Conservation (phyloP, 768 basidiomycete species). For the Suillus tomentosus region DNA sequence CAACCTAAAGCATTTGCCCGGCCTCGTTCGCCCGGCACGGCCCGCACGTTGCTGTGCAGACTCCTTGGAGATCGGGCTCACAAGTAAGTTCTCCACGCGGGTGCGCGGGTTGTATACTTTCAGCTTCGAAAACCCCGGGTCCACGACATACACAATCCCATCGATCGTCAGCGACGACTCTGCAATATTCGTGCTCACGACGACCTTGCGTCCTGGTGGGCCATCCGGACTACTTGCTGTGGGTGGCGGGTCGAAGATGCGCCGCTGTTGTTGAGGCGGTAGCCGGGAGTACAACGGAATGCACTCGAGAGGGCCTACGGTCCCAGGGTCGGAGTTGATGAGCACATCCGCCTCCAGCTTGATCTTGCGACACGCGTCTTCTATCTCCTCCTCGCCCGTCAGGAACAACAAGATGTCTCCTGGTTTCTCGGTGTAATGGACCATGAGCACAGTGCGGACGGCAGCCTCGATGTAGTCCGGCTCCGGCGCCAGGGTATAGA, state of each 20-base stretch:
- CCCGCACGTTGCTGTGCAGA: conserved; percentile 96
- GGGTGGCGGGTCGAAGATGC: conserved; percentile 93
- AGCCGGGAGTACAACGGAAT: conserved; percentile 95
- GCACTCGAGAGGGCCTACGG: conserved; percentile 85
- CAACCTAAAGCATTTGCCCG: conserved; percentile 95
- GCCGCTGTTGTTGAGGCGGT: conserved; percentile 92
- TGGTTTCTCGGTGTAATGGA: conserved; percentile 91
- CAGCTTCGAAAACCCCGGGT: conserved; percentile 97
- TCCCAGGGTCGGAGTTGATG: conserved; percentile 62
- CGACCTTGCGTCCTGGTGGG: conserved; percentile 89
- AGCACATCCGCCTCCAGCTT: conserved; percentile 89
- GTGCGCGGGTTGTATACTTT: conserved; percentile 98
- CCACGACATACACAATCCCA: conserved; percentile 99
- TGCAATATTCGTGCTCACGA: conserved; percentile 96
- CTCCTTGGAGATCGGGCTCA: conserved; percentile 95
- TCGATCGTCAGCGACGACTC: conserved; percentile 98
- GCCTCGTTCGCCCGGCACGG: conserved; percentile 92
- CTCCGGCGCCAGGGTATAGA: conserved; percentile 90
- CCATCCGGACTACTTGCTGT: conserved; percentile 58
- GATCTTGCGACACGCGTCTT: conserved; percentile 93
- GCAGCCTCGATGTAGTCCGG: conserved; percentile 97
- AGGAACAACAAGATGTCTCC: conserved; percentile 95
- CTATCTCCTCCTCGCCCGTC: conserved; percentile 98
- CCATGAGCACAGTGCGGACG: conserved; percentile 94
- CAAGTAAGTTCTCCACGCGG: conserved; percentile 90